phyloP scores from a whole-genome alignment of 2,329 filamentous ascomycete genomes.

The Xylariaceae sp. region DNA sequence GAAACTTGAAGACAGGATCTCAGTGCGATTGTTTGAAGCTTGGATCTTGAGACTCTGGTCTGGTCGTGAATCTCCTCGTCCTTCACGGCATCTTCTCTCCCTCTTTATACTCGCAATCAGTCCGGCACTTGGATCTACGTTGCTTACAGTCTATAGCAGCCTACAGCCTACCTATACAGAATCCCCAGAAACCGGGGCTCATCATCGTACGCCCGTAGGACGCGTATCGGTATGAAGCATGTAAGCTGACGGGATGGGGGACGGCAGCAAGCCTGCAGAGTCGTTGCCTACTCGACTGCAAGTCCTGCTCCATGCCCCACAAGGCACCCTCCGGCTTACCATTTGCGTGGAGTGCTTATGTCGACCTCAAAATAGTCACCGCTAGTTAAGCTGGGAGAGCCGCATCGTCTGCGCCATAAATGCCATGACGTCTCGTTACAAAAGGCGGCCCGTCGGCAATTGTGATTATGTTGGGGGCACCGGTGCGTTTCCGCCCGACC shows the following conservation, averaged over 20 bases:
- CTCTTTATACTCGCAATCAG: slow-evolving; percentile 7
- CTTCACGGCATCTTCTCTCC: not conserved
- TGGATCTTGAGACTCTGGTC: not conserved
- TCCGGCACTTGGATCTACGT: not conserved
- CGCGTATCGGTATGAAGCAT: slow-evolving; percentile 1
- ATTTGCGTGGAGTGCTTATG: slow-evolving; percentile 11
- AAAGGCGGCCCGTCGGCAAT: not conserved
- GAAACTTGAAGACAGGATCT: no score
- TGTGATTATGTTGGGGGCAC: not conserved
- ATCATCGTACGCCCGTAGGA: not conserved
- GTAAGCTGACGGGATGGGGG: slow-evolving; percentile 11
- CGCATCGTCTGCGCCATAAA: not conserved
- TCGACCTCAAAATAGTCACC: slow-evolving; percentile 15
- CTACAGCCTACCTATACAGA: not conserved
- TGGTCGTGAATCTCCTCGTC: not conserved
- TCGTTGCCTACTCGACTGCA: slow-evolving; percentile 5
- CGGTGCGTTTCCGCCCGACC: not conserved
- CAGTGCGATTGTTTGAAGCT: no score
- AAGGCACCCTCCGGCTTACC: slow-evolving; percentile 6
- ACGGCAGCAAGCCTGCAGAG: not conserved
- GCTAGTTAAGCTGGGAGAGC: slow-evolving; percentile 13
- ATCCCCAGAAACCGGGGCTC: slow-evolving; percentile 8
- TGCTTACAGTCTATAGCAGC: not conserved
- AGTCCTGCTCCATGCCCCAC: not conserved
- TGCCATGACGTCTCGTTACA: not conserved